Percentiles rank a stretch among this genome's conserved stretches.
Conservation (phyloP, 441 rosid genomes). For the Euphorbia corollata region DNA sequence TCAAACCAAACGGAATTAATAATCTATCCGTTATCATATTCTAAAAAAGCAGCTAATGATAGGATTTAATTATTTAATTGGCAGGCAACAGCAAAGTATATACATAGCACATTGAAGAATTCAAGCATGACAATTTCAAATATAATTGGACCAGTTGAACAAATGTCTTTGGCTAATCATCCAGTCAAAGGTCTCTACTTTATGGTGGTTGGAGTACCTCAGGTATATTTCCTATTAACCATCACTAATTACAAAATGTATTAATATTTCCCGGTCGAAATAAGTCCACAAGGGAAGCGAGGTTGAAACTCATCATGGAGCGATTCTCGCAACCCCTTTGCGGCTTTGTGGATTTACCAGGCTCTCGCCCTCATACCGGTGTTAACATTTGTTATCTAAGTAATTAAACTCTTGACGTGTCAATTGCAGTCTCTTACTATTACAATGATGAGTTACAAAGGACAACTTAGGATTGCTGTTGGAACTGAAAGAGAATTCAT, state of each 20-base stretch:
- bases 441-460: conserved; percentile 39
- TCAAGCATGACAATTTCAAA: conserved; percentile 31
- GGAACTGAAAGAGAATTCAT: conserved; percentile 39
- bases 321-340: too few species aligned
- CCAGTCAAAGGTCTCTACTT: conserved; percentile 30
- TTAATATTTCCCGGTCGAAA: too few species aligned
- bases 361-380: too few species aligned
- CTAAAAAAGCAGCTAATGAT: too few species aligned
- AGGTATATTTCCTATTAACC: conserved; percentile 17
- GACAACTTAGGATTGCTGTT: conserved; percentile 35
- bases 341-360: too few species aligned
- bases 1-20: too few species aligned
- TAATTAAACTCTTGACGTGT: neutral
- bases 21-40: too few species aligned
- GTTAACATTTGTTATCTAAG: neutral
- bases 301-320: too few species aligned
- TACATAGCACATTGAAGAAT: conserved; percentile 24
- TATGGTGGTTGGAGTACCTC: conserved; percentile 28
- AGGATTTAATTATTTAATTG: neutral
- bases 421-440: conserved; percentile 35
- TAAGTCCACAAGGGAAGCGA: too few species aligned
- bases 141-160: conserved; percentile 31
- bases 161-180: conserved; percentile 28
- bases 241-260: neutral
- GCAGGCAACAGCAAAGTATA: conserved; percentile 24